phyloP scores from a whole-genome alignment of 169 alveolate species.

The Cryptosporidium bovis region DNA sequence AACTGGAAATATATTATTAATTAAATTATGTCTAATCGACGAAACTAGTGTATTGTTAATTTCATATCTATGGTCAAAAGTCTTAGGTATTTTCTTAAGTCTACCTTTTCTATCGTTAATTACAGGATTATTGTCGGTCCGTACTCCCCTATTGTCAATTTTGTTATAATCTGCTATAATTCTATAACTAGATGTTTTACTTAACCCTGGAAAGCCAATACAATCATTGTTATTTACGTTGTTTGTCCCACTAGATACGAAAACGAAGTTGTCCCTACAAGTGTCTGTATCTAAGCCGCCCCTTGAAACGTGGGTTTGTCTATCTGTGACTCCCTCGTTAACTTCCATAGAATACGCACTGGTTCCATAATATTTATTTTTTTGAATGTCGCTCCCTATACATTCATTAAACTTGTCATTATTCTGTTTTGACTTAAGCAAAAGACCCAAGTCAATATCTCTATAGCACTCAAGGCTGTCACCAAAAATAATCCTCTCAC shows the following conservation, averaged over 20 bases:
- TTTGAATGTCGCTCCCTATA: neutral
- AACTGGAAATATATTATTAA: constrained; percentile 8
- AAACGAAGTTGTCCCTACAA: no score
- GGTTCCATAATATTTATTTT: neutral
- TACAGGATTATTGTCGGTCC: no score
- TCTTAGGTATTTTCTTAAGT: neutral
- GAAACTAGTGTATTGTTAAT: constrained; percentile 10
- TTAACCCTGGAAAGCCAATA: no score
- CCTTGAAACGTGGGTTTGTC: no score
- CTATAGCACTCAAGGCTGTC: constrained; percentile 24
- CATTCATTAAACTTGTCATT: neutral
- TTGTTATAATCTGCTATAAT: neutral
- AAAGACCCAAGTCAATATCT: neutral
- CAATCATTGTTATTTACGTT: neutral
- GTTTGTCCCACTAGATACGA: neutral
- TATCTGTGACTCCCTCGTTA: neutral
- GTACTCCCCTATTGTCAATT: neutral
- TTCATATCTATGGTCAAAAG: constrained; percentile 11
- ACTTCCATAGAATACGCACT: constrained; percentile 12
- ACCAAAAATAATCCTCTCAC: constrained; percentile 61
- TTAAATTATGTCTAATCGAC: constrained; percentile 7
- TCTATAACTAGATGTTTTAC: no score
- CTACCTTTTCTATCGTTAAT: no score
- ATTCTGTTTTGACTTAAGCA: no score
- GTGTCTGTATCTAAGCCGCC: no score